Base-by-base conservation (phyloP, 1,284 basidiomycete genomes). In the Coniferiporia sulphurascens region DNA sequence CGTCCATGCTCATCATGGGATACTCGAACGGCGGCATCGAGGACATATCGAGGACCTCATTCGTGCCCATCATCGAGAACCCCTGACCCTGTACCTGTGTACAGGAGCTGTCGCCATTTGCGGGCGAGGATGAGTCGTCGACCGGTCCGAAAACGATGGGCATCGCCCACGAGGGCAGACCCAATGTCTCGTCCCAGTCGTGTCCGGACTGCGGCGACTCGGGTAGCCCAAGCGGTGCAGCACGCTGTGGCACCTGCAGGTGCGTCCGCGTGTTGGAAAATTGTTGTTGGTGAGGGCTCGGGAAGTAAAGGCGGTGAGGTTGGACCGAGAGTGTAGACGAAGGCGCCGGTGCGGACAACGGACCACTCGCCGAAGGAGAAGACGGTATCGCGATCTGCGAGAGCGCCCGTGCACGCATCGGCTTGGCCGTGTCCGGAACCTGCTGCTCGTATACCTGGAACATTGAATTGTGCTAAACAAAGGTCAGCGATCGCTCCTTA, bases 131-230 rank as follows among this genome's bases (percentile, higher is more conserved):
- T 5, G 27, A 27, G 27, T 27, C 27, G 27, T 27, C 27, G 27
- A 27, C 27, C n/a, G 27, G 22, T 5, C 44, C 53, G 12, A 41
- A 58, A 9, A 53, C 48, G 10, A 50, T 48, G 17, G 50, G 35
- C 48, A 57, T 32, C 51, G 60, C 60, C 60, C 60, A 61, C 27
- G 50, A 7, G 19, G 60, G 60, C 13, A 61, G 43, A 13, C 50
- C 60, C 32, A 44, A 57, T 12, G 48, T 49, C 43, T 60, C 53
- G 32, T 41, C 3, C 53, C 50, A 34, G 35, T 51, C 41, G 51
- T 22, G 8, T 43, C 32, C 32, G 6, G 57, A 41, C 19, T 45
- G 36, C 12, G 57, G 50, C 17, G 57, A 52, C 34, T 58, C 52
- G n/a, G 57, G 50, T 19, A 52, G n/a, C 7, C 45, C 46, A 17